Evolutionary conservation across 495 filamentous ascomycete species (phyloP), one percentile per base, ranked within the genome.

Genomic region (Acidomyces sp.): DNA sequence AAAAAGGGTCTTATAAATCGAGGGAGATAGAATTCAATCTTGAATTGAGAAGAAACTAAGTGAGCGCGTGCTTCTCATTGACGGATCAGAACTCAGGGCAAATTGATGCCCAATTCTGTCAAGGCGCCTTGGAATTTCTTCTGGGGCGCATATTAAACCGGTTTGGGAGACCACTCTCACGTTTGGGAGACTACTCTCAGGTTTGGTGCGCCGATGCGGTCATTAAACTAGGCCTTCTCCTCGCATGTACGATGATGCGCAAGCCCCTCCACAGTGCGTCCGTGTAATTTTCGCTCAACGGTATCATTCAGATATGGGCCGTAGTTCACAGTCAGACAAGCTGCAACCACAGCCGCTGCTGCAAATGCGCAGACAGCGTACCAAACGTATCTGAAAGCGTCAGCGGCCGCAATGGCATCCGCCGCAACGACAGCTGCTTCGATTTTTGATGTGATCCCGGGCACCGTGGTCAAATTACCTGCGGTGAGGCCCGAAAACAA

Each of bases 291-390:
- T 53, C 55, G 53, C 15, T 56, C 56, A 20, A 68, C 63, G 38
- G 57, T 62, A 34, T 54, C 53, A 4, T 43, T 55, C 24, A 68
- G 46, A 43, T 59, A 60, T 31, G 57, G 54, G 37, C 60, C 55
- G 24, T 52, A 58, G 26, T 57, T 49, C 11, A 51, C 50, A 7
- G 55, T 52, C 23, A 66, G 60, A 12, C 59, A 47, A 6, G 64
- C 58, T 10, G 61, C 60, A 29, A 68, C 37, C 16, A 72, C 58
- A 5, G 64, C 54, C 23, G 68, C 43, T 10, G 51, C 58, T 15
- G 62, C 61, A 41, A 72, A 72, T 0, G 64, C 59, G 37, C 71
- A 60, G 34, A 58, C 67, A 2, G 62, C 60, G 15, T 65, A 60
- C 34, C 66, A 72, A 3, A 72, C 65, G 10, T 61, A 62, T 34